Evolutionary conservation across 306 rosid genomes (phyloP).

Genomic region (Arachis hypogaea): DNA sequence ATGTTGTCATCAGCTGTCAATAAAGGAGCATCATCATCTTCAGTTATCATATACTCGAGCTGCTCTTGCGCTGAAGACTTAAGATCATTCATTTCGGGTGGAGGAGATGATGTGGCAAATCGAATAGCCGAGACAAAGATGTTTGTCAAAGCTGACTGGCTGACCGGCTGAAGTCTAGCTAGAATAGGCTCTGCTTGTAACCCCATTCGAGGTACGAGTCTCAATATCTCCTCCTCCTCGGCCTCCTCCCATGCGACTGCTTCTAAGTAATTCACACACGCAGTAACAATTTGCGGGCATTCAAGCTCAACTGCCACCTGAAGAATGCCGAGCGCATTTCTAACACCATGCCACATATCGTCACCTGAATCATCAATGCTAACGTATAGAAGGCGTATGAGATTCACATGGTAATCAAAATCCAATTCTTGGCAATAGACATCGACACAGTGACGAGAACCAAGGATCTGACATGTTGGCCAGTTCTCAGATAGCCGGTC

Average conservation of each 20-base stretch:
- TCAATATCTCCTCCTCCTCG: conserved; percentile 94
- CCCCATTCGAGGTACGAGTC: conserved; percentile 76
- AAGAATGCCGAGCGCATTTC: conserved; percentile 79
- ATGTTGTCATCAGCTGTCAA: conserved; percentile 65
- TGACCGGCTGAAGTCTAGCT: conserved; percentile 91
- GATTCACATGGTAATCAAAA: conserved; percentile 77
- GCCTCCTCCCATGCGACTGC: conserved; percentile 94
- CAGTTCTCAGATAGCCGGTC: conserved; percentile 87
- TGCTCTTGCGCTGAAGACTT: conserved; percentile 93
- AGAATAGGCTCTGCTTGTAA: conserved; percentile 71
- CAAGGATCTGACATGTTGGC: conserved; percentile 94
- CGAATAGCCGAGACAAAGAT: conserved; percentile 71
- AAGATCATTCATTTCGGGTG: conserved; percentile 62
- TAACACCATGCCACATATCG: conserved; percentile 81
- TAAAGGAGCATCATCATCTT: conserved; percentile 88
- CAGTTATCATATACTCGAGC: conserved; percentile 91
- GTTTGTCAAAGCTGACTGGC: conserved; percentile 54
- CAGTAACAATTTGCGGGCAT: conserved; percentile 67
- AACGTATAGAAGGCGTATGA: conserved; percentile 73
- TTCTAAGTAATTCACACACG: conserved; percentile 85
- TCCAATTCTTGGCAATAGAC: conserved; percentile 75
- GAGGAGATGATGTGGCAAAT: conserved; percentile 83
- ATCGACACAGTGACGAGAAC: conserved; percentile 88
- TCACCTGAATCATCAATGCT: conserved; percentile 59
- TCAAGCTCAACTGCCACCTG: conserved; percentile 79